Evolutionary conservation across 768 basidiomycete species (phyloP).

Genomic region (Podaxis mareebaensis): DNA sequence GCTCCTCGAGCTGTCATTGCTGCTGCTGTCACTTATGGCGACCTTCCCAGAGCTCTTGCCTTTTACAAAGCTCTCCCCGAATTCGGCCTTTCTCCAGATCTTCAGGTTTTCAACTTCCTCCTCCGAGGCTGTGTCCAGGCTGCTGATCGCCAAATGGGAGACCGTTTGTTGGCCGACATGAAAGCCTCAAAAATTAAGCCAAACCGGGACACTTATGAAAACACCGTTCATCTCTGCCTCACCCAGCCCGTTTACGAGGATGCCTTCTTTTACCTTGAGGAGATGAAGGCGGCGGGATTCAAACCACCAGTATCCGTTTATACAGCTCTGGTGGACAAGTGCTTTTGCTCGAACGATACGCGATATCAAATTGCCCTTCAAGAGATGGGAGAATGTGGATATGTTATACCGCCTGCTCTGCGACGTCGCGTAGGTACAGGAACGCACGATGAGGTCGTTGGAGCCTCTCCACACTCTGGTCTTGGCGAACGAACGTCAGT

Average conservation of each 20-base stretch:
- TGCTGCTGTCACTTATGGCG: slow-evolving; percentile 59
- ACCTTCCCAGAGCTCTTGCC: slow-evolving; percentile 76
- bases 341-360: slow-evolving; percentile 53
- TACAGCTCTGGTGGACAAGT: slow-evolving; percentile 58
- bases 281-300: slow-evolving; percentile 71
- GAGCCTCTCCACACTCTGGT: neutral
- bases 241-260: slow-evolving; percentile 78
- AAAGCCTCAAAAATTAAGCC: slow-evolving; percentile 54
- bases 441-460: neutral
- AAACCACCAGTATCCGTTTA: slow-evolving; percentile 60
- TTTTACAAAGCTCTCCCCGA: slow-evolving; percentile 67
- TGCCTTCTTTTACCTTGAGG: slow-evolving; percentile 86
- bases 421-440: neutral
- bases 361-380: slow-evolving; percentile 65
- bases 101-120: slow-evolving; percentile 69
- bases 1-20: slow-evolving; percentile 69
- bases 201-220: slow-evolving; percentile 62
- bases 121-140: slow-evolving; percentile 63
- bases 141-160: slow-evolving; percentile 65
- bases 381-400: slow-evolving; percentile 70
- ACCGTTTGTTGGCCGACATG: slow-evolving; percentile 68
- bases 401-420: slow-evolving; percentile 29
- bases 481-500: slow-evolving; percentile 5
- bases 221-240: slow-evolving; percentile 69
- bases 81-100: slow-evolving; percentile 55